Percentiles rank a stretch among this genome's conserved stretches.
Conservation (phyloP, 768 basidiomycete genomes). For the Amanita exitialis region DNA sequence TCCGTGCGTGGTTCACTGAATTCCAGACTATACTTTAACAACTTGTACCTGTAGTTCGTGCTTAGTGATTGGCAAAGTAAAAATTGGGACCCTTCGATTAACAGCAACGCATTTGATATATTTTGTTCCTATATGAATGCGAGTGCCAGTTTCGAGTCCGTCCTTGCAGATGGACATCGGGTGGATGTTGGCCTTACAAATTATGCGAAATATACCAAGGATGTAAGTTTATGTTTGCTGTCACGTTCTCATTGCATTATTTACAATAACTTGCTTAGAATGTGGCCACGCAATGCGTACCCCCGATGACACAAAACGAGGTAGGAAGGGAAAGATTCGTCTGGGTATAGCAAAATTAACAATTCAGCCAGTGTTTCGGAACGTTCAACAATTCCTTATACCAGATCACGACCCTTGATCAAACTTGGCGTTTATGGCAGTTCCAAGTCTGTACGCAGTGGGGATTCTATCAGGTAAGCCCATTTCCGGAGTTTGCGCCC, state of each 20-base stretch:
- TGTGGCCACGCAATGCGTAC: background rate
- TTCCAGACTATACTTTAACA: background rate
- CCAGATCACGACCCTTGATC: conserved; percentile 46
- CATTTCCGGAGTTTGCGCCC: background rate
- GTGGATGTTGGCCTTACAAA: conserved; percentile 56
- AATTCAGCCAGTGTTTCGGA: conserved; percentile 65
- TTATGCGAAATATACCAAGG: conserved; percentile 70
- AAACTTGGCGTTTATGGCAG: conserved; percentile 80
- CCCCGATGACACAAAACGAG: conserved; percentile 31
- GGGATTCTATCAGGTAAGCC: conserved; percentile 78
- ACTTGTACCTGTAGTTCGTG: conserved; percentile 31
- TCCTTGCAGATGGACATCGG: conserved; percentile 34
- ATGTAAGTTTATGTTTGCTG: conserved; percentile 26
- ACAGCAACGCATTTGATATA: conserved; percentile 50
- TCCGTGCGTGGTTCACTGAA: conserved; percentile 28
- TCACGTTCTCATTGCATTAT: background rate
- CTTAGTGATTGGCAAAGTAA: conserved; percentile 73
- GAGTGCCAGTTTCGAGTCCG: conserved; percentile 20
- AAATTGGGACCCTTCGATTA: conserved; percentile 76
- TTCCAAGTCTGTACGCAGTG: conserved; percentile 94
- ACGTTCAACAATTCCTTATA: conserved; percentile 64
- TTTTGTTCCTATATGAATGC: conserved; percentile 54
- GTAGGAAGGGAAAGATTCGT: conserved; percentile 18
- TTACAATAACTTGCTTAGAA: background rate
- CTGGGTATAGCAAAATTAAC: background rate